These are phyloP conservation scores for Yarrowia phangngaensis DNA, from an alignment of 805 yeast genomes.

Conservation along the genomic window DNA sequence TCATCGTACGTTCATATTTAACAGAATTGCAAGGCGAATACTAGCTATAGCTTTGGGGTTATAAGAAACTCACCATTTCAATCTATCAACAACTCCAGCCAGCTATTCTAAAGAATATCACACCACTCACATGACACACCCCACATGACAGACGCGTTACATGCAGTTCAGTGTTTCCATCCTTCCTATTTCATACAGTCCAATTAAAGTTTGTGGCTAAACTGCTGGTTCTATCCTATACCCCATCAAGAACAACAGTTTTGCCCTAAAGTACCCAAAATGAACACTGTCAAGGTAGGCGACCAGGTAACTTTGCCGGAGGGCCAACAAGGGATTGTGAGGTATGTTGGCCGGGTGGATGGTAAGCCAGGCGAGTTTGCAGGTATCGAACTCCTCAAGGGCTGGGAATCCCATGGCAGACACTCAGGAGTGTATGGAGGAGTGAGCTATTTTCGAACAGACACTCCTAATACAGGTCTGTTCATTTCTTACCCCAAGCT, in stretches of 20 bases:
- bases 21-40: no score
- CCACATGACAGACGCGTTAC: no score
- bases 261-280: background rate
- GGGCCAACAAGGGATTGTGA: conserved; percentile 62
- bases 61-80: no score
- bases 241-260: no score
- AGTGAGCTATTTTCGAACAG: conserved; percentile 59
- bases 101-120: no score
- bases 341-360: conserved; percentile 68
- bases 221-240: conserved; percentile 13
- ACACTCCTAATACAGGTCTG: conserved; percentile 63
- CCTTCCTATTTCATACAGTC: conserved; percentile 1
- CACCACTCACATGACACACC: no score
- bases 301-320: conserved; percentile 51
- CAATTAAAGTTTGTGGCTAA: conserved; percentile 13
- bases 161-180: conserved; percentile 11
- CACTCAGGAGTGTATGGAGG: conserved; percentile 84
- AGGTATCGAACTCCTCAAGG: conserved; percentile 80
- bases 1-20: no score
- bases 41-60: no score
- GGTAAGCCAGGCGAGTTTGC: conserved; percentile 75
- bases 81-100: no score
- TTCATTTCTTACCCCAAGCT: conserved; percentile 50
- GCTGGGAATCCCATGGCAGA: conserved; percentile 62
- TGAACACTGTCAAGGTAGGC: conserved; percentile 34